Evolutionary conservation across 768 basidiomycete genomes (phyloP).

Genomic region (Leccinum longicurvipes): DNA sequence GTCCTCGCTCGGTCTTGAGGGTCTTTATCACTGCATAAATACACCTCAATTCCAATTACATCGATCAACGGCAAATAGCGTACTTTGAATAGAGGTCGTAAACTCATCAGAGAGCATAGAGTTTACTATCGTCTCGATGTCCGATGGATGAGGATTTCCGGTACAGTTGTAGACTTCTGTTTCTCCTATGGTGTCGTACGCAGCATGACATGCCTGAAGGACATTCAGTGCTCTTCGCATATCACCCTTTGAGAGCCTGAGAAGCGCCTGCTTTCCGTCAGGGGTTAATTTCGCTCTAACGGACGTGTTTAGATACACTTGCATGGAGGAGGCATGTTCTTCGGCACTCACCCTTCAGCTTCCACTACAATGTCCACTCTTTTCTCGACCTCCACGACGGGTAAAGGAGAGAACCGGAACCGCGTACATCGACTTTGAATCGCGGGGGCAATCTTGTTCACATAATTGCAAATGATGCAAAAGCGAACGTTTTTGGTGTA

Average conservation of each 20-base stretch:
- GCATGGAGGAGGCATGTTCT: neutral
- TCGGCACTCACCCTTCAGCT: conserved; percentile 65
- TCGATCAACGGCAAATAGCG: conserved; percentile 20
- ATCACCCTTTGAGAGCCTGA: conserved; percentile 95
- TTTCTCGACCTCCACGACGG: conserved; percentile 81
- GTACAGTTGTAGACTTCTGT: conserved; percentile 95
- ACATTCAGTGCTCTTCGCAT: conserved; percentile 97
- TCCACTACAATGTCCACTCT: conserved; percentile 75
- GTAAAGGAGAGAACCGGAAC: conserved; percentile 94
- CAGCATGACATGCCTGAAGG: conserved; percentile 96
- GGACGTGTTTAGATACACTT: conserved; percentile 1
- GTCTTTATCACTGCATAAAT: conserved; percentile 69
- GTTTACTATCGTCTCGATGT: conserved; percentile 90
- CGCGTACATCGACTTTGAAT: conserved; percentile 98
- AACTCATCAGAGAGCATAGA: conserved; percentile 97
- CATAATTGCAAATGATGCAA: conserved; percentile 99
- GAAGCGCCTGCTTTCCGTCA: conserved; percentile 83
- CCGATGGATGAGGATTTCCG: conserved; percentile 91
- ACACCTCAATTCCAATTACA: neutral
- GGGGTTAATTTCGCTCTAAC: conserved; percentile 78
- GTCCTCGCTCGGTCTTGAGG: conserved; percentile 86
- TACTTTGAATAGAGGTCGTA: conserved; percentile 83
- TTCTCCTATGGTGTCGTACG: conserved; percentile 86
- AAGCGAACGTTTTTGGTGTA: conserved; percentile 99
- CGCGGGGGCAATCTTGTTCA: conserved; percentile 98